phyloP scores from a whole-genome alignment of 2,329 filamentous ascomycete species.

The Stagonosporopsis chrysanthemi region DNA sequence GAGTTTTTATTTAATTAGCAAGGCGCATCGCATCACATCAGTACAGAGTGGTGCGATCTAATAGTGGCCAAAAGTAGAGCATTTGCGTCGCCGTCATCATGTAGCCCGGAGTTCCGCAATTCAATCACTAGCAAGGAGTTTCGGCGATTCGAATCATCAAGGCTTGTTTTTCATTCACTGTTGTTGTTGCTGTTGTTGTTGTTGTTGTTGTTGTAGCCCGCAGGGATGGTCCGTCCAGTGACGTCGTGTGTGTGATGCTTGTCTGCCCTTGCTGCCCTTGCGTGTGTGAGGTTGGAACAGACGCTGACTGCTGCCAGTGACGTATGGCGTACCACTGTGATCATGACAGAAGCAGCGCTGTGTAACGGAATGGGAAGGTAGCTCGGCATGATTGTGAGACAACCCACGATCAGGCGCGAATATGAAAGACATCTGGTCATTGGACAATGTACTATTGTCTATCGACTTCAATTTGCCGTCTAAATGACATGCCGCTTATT shows the following conservation, averaged over 20 bases:
- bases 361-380: background rate
- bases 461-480: no score
- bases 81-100: slow-evolving; percentile 9
- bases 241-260: background rate
- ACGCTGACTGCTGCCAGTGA: background rate
- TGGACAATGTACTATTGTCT: background rate
- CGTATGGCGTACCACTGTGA: slow-evolving; percentile 5
- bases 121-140: slow-evolving; percentile 12
- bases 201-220: background rate
- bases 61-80: slow-evolving; percentile 10
- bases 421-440: background rate
- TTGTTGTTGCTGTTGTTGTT: background rate
- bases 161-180: background rate
- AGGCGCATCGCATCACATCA: slow-evolving; percentile 6
- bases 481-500: background rate
- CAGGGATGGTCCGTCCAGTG: no score
- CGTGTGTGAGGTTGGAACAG: slow-evolving; percentile 3
- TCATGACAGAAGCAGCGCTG: background rate
- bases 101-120: slow-evolving; percentile 19
- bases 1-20: slow-evolving; percentile 18
- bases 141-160: slow-evolving; percentile 1
- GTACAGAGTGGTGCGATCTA: slow-evolving; percentile 5
- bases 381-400: background rate
- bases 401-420: background rate
- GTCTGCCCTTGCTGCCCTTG: background rate